These are phyloP conservation scores for Leishmania braziliensis DNA, from an alignment of 208 protist species.

Conservation along the genomic window DNA sequence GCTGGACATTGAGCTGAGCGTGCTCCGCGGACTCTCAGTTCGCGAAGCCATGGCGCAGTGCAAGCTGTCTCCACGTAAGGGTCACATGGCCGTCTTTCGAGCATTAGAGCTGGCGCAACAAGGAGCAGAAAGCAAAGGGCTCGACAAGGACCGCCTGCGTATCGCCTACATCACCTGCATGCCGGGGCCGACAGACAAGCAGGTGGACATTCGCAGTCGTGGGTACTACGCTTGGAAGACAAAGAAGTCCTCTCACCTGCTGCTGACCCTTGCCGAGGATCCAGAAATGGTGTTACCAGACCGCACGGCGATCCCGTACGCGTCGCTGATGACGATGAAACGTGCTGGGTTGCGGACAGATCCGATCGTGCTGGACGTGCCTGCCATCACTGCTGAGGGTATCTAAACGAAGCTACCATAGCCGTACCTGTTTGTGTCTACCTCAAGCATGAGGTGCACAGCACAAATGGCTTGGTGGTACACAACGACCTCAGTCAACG, in stretches of 20 bases:
- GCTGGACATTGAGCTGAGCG: slow-evolving; percentile 87
- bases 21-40: slow-evolving; percentile 85
- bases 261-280: slow-evolving; percentile 87
- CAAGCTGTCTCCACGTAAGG: slow-evolving; percentile 88
- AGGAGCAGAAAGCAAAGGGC: slow-evolving; percentile 83
- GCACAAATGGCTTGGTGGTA: neutral
- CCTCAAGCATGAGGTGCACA: neutral
- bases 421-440: neutral
- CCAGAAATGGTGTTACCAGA: slow-evolving; percentile 91
- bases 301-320: slow-evolving; percentile 84
- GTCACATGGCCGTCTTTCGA: slow-evolving; percentile 84
- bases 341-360: slow-evolving; percentile 70
- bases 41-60: slow-evolving; percentile 91
- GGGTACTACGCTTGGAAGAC: slow-evolving; percentile 93
- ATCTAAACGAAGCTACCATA: neutral
- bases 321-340: slow-evolving; percentile 84
- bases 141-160: slow-evolving; percentile 89
- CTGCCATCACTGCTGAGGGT: slow-evolving; percentile 88
- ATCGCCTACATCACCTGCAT: slow-evolving; percentile 85
- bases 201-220: slow-evolving; percentile 87
- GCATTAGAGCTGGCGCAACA: slow-evolving; percentile 87
- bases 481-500: neutral
- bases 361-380: slow-evolving; percentile 79
- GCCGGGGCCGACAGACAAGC: slow-evolving; percentile 88
- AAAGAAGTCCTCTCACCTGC: slow-evolving; percentile 86